phyloP scores from a whole-genome alignment of 208 protist species.

The Acanthamoeba healyi region DNA sequence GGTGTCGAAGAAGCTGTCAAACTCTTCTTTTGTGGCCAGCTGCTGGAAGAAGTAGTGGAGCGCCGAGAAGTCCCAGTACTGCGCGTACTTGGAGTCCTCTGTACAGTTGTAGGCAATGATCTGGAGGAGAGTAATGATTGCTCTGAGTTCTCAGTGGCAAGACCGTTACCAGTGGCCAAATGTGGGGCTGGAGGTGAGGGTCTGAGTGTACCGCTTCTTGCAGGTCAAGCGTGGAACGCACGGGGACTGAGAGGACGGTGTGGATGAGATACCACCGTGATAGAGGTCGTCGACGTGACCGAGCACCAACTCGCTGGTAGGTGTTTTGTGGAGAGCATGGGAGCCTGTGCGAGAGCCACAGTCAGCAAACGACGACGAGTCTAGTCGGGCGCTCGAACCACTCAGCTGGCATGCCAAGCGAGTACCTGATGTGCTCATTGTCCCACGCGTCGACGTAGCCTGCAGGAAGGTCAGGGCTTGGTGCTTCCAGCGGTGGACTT shows the following conservation, averaged over 20 bases:
- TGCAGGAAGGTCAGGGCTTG: slow-evolving; percentile 27
- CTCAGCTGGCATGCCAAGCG: neutral
- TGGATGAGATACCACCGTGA: slow-evolving; percentile 55
- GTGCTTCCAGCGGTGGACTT: slow-evolving; percentile 13
- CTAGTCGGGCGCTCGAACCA: neutral
- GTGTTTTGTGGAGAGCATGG: slow-evolving; percentile 68
- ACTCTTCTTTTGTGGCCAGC: slow-evolving; percentile 43
- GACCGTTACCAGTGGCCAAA: no score
- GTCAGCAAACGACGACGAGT: neutral
- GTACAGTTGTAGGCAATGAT: slow-evolving; percentile 71
- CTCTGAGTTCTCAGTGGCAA: neutral
- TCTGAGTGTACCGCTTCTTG: slow-evolving; percentile 31
- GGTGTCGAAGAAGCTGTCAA: slow-evolving; percentile 48
- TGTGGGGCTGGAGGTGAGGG: no score
- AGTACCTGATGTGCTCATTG: slow-evolving; percentile 35
- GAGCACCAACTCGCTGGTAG: slow-evolving; percentile 1
- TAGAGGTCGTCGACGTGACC: slow-evolving; percentile 26
- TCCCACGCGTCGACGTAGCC: slow-evolving; percentile 61
- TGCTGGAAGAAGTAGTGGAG: slow-evolving; percentile 62
- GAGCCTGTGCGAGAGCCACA: neutral
- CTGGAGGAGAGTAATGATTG: no score
- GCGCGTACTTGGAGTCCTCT: slow-evolving; percentile 38
- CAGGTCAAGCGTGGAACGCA: neutral
- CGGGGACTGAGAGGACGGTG: slow-evolving; percentile 24
- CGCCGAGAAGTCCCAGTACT: slow-evolving; percentile 54